Conservation (phyloP, 225 moss, liverwort and hornwort genomes). For the Ulota crispa region DNA sequence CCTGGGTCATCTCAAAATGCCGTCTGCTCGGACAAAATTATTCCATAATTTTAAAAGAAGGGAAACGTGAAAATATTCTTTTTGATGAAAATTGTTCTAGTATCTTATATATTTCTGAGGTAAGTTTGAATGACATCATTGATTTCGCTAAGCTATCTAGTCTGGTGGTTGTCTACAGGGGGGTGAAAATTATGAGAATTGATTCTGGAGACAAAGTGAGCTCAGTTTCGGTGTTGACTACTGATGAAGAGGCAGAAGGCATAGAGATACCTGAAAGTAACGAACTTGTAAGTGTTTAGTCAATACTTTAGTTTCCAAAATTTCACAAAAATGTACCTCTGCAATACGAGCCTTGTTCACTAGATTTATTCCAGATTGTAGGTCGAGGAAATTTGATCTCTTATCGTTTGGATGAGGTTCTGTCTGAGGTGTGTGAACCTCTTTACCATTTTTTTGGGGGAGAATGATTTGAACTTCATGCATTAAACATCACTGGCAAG, state of each 20-base stretch:
- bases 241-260: constrained; percentile 53
- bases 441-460: background rate
- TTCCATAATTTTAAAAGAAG: background rate
- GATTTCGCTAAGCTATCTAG: background rate
- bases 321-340: background rate
- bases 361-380: constrained; percentile 11
- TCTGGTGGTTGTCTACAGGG: constrained; percentile 42
- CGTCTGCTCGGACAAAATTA: background rate
- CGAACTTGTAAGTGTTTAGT: constrained; percentile 39
- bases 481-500: background rate
- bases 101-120: background rate
- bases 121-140: background rate
- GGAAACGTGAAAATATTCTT: background rate
- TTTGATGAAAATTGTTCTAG: background rate
- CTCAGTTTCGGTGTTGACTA: constrained; percentile 75
- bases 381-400: background rate
- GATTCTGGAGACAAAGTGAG: constrained; percentile 82
- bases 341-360: background rate
- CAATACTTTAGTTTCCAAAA: background rate
- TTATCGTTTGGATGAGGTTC: constrained; percentile 16
- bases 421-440: constrained; percentile 3
- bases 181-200: constrained; percentile 88
- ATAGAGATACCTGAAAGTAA: constrained; percentile 27
- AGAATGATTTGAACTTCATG: constrained; percentile 6
- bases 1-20: background rate